These are phyloP conservation scores for Gossypium aridum DNA, from an alignment of 441 rosid genomes.

Conservation along the genomic window DNA sequence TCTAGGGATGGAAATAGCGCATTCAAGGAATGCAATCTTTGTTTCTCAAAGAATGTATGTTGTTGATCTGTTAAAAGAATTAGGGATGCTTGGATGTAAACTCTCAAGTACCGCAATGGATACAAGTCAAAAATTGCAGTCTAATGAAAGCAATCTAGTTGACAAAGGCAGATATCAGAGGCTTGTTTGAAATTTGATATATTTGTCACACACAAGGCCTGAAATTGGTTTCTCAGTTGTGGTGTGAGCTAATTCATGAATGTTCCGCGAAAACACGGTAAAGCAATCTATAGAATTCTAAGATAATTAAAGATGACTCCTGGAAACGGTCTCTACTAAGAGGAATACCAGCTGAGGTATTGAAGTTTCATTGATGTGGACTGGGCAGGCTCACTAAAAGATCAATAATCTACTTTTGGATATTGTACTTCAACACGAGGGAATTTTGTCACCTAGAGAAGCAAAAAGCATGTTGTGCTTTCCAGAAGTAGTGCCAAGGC, in stretches of 20 bases:
- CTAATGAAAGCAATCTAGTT: neutral
- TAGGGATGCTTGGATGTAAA: neutral
- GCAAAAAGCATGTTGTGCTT: neutral
- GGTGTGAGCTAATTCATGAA: neutral
- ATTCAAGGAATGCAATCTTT: neutral
- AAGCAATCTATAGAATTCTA: neutral
- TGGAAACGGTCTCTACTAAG: neutral
- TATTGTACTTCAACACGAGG: neutral
- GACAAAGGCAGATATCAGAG: neutral
- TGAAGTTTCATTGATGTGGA: neutral
- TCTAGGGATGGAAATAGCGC: neutral
- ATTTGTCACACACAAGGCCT: neutral
- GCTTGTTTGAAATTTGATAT: neutral
- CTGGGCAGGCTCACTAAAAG: neutral
- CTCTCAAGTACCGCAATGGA: neutral
- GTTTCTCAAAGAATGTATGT: neutral
- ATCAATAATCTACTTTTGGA: neutral
- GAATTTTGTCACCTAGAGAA: neutral
- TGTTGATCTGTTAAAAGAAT: neutral
- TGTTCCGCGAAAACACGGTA: neutral
- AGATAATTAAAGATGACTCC: neutral
- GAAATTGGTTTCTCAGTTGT: neutral
- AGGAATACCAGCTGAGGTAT: neutral
- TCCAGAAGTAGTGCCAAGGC: neutral
- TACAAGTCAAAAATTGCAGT: neutral